Conservation (phyloP, 306 rosid species). For the Canavalia gladiata region DNA sequence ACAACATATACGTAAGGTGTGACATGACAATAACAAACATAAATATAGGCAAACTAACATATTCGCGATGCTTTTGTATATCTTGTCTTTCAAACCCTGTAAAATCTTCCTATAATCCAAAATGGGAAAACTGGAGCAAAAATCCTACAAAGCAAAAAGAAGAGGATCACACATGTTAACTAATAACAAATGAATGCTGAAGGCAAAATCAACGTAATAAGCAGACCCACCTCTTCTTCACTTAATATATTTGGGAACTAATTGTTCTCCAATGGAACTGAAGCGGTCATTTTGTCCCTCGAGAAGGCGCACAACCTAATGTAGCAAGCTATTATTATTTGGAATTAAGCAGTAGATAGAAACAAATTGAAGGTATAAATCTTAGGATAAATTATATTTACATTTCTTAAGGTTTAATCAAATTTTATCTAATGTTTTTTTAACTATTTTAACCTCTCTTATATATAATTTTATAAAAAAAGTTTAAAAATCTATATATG, state of each 20-base stretch:
- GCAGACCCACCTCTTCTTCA: conserved; percentile 24
- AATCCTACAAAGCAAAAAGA: background rate
- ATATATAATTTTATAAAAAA: no score
- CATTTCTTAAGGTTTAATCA: no score
- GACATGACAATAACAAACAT: background rate
- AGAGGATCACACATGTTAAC: background rate
- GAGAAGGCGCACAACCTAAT: conserved; percentile 72
- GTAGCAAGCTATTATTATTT: conserved; percentile 15
- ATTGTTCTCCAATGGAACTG: conserved; percentile 55
- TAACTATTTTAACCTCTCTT: no score
- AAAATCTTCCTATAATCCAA: background rate
- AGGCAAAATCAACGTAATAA: background rate
- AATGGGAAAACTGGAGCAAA: background rate
- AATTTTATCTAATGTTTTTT: no score
- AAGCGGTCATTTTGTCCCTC: conserved; percentile 66
- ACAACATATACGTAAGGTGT: background rate
- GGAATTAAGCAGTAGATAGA: background rate
- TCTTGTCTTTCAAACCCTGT: background rate
- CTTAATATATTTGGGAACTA: conserved; percentile 44
- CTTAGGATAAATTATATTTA: no score
- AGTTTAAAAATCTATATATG: no score
- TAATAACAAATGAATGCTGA: background rate
- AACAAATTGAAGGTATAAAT: background rate
- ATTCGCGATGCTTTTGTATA: no score
- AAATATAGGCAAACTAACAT: background rate